Evolutionary conservation across 1,139 yeast genomes (phyloP), one percentile per base, ranked within the genome.

Genomic region (Geotrichum candidum): DNA sequence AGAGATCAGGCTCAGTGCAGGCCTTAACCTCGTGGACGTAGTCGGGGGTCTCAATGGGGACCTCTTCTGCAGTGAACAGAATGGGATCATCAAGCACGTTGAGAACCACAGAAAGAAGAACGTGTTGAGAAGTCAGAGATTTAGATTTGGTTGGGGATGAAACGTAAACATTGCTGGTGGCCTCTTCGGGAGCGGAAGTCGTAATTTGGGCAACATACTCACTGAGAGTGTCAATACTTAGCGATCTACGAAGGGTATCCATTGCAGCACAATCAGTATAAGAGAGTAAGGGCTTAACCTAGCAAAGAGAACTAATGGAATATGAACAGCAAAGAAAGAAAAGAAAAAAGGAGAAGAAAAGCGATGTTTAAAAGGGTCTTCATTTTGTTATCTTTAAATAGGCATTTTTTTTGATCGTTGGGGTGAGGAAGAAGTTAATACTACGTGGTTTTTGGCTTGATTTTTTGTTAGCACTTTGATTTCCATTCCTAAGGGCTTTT

Each of bases 1-100:
- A 67, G 60, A 68, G 62, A 57, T 68, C 71, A 15, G 62, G 55
- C 33, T 68, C 69, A n/a, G 63, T 54, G n/a, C 67, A 65, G 15
- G 63, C 63, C 25, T 54, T 41, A 33, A 60, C 60, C 23, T 56
- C 60, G 15, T 57, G 56, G 45, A 68, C 62, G 46, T 66, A 60
- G 13, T 61, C 61, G 1, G 70, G 68, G 15, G 69, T 63, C 38
- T 58, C 63, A 10, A 68, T 62, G 5, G 70, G 70, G 22, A 68
- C 58, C 46, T 60, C 52, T 53, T 68, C 70, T 27, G 66, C 63
- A 25, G 48, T 54, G 31, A 68, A 58, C 22, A 46, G 25, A 2
- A 64, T 62, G 22, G 69, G 69, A 18, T 46, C 53, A 3, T 61
- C 54, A 31, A 55, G 53, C 2, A 65, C 68, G 57, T 67, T 62